Conservation (phyloP, 2,329 filamentous ascomycete genomes). For the Annulohypoxylon truncatum region DNA sequence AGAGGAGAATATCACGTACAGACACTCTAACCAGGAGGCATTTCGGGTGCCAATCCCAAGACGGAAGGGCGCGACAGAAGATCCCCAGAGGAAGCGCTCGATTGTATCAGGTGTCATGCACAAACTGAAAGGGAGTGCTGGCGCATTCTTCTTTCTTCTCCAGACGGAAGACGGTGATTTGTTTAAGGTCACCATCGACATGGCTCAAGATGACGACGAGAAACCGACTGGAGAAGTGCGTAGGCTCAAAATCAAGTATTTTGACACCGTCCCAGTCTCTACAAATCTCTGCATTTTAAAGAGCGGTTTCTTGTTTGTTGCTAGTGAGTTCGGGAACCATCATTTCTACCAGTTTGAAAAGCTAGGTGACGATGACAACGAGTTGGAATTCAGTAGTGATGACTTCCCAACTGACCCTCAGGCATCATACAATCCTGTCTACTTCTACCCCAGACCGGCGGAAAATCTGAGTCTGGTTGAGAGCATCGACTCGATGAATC, state of each 20-base stretch:
- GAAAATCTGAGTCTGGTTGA: slow-evolving; percentile 89
- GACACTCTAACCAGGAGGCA: slow-evolving; percentile 93
- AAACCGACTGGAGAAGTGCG: slow-evolving; percentile 84
- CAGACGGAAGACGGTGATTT: slow-evolving; percentile 98
- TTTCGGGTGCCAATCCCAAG: slow-evolving; percentile 91
- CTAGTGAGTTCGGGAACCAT: slow-evolving; percentile 92
- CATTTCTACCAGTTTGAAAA: slow-evolving; percentile 98
- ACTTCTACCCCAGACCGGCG: slow-evolving; percentile 82
- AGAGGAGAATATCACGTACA: slow-evolving; percentile 94
- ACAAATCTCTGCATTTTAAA: slow-evolving; percentile 92
- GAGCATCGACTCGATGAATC: slow-evolving; percentile 88
- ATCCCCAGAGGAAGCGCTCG: slow-evolving; percentile 87
- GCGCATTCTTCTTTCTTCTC: slow-evolving; percentile 95
- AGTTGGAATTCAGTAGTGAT: slow-evolving; percentile 86
- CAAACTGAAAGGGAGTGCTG: slow-evolving; percentile 83
- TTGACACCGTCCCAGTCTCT: slow-evolving; percentile 92
- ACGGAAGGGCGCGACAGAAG: slow-evolving; percentile 86
- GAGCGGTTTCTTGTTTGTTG: slow-evolving; percentile 93
- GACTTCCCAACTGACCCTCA: slow-evolving; percentile 81
- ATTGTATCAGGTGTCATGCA: slow-evolving; percentile 97
- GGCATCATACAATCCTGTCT: slow-evolving; percentile 79
- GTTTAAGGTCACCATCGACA: slow-evolving; percentile 95
- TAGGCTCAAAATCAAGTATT: slow-evolving; percentile 93
- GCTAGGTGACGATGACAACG: slow-evolving; percentile 93
- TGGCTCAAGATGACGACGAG: slow-evolving; percentile 83